Evolutionary conservation across 352 stramenopile genomes (phyloP).

Genomic region (Pythium volutum): DNA sequence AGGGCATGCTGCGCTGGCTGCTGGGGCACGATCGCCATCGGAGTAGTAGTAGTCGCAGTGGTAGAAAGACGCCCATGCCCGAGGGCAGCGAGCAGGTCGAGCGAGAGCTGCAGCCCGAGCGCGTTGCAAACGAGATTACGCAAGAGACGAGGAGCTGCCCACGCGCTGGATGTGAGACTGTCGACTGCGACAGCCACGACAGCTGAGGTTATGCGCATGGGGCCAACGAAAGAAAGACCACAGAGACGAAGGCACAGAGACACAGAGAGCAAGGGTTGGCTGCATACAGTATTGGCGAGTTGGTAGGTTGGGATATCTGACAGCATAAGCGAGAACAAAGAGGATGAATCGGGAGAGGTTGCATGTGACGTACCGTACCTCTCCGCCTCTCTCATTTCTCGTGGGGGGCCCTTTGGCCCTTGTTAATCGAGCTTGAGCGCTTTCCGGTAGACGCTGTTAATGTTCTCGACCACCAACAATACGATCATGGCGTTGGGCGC

Average conservation of each 20-base stretch:
- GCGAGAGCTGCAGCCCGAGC: not conserved
- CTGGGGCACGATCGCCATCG: constrained; percentile 6
- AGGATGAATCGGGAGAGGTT: not conserved
- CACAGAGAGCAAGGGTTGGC: too few species aligned
- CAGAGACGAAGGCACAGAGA: too few species aligned
- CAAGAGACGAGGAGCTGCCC: not conserved
- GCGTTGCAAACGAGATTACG: constrained; percentile 37
- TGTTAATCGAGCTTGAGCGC: constrained; percentile 50
- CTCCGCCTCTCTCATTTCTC: not conserved
- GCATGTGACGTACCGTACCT: not conserved
- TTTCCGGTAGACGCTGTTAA: constrained; percentile 87
- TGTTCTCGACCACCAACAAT: constrained; percentile 96
- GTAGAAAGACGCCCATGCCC: not conserved
- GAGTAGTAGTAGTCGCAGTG: not conserved
- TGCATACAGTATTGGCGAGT: too few species aligned
- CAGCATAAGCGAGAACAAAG: too few species aligned
- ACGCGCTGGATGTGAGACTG: not conserved
- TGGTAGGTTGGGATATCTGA: too few species aligned
- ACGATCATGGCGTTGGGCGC: constrained; percentile 99
- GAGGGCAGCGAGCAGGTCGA: not conserved
- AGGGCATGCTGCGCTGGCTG: constrained; percentile 35
- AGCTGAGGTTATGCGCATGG: too few species aligned
- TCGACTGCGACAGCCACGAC: not conserved
- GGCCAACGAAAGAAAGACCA: too few species aligned
- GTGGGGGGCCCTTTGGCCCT: not conserved